Evolutionary conservation across 73 alveolate species (phyloP).

Genomic region (Paramecium sexaurelia): DNA sequence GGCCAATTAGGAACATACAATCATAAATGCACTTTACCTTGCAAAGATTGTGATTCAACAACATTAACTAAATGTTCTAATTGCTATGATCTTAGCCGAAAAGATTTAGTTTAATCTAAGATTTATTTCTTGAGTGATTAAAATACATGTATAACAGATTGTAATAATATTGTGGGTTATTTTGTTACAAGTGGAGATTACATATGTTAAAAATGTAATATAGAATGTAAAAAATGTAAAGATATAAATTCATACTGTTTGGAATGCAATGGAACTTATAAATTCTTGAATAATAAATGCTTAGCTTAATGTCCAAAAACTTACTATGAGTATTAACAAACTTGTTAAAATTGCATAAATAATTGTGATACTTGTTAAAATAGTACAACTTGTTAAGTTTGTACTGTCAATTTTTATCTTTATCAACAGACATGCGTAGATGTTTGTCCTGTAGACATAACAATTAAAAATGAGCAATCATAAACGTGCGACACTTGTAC

Average conservation of each 20-base stretch:
- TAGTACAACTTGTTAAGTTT: not conserved
- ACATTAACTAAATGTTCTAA: not conserved
- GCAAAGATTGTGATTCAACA: not conserved
- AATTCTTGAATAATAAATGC: not conserved
- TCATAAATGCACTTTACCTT: not conserved
- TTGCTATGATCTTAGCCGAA: not conserved
- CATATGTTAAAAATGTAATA: not conserved
- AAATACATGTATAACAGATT: not conserved
- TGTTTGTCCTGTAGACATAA: not conserved
- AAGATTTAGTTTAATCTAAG: not conserved
- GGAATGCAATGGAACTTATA: not conserved
- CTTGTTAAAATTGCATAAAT: not conserved
- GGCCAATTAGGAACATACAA: not conserved
- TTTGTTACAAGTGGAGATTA: not conserved
- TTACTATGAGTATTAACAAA: not conserved
- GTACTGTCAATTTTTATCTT: not conserved
- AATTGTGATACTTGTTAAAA: conserved; percentile 6
- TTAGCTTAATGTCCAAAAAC: not conserved
- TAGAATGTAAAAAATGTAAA: not conserved
- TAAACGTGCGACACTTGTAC: not conserved
- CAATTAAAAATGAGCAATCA: not conserved
- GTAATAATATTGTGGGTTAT: not conserved
- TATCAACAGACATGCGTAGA: not conserved
- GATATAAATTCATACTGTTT: not conserved
- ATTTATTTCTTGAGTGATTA: not conserved